Evolutionary conservation across 495 filamentous ascomycete genomes (phyloP), one percentile per base, ranked within the genome.

Genomic region (Aspergillus steynii): DNA sequence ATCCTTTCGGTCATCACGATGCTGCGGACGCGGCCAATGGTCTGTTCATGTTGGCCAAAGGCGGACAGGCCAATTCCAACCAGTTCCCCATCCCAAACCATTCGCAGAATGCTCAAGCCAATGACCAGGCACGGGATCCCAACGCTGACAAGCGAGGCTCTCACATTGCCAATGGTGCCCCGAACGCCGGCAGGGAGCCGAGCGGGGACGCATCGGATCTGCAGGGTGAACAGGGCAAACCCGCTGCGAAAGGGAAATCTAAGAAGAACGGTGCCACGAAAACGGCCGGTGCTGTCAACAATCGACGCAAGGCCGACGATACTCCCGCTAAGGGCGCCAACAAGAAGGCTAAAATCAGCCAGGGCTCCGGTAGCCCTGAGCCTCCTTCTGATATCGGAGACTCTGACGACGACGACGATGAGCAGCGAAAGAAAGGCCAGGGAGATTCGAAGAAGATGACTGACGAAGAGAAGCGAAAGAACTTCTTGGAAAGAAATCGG

Each of bases 391-490:
- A 85, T 45, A 75, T 83, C 55, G 81, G 79, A 42, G 81, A 87
- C 49, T 80, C 83, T 0, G 83, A 82, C 7, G 81, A 87, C 29
- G 80, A 83, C 29, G 80, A 83, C 8, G 83, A 85, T 56, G 81
- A 80, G 9, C 80, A 85, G 52, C 80, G 70, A 74, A 80, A 61
- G 67, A 79, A 64, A 60, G 55, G 42, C 50, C 67, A 50, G 52
- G 72, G 51, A 58, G 77, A 75, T 61, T 75, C 68, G 47, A 90
- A 87, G 80, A 99, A 98, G 79, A 97, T 98, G 96, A 98, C 95
- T 12, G 95, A 99, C 65, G 95, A 98, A 70, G 95, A 99, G 77
- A 99, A 99, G 82, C 79, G 95, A 46, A 97, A 95, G 79, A 99
- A 99, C 68, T 99, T 99, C 76, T 80, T 99, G 8, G 95, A 99